Base-by-base conservation (phyloP, 2,329 filamentous ascomycete genomes). In the Lasiodiplodia gonubiensis region DNA sequence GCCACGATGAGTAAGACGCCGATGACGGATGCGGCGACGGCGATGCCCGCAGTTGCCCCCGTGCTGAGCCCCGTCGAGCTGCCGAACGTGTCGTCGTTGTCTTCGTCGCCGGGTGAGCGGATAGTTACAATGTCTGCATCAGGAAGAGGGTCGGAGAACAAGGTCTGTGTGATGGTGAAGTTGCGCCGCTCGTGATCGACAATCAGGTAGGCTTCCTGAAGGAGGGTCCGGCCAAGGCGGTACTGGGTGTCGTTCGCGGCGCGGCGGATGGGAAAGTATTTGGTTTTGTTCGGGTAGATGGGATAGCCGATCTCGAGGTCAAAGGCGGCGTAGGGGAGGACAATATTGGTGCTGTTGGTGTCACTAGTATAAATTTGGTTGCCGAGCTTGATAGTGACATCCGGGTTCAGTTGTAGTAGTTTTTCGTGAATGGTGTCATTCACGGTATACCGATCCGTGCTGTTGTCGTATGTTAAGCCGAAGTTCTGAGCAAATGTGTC, bases 401-500 rank as follows among this genome's bases (percentile, higher is more conserved):
- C 75, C 1, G 80, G 78, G 54, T 81, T 78, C 23, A 71, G 72
- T 1, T 60, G 66, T 12, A 73, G 52, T 0, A 81, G 72, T 25
- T 74, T 65, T n/a, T 70, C 30, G 67, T 81, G 80, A 3, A 76
- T 71, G 0, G 74, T 77, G 18, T 78, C 74, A 70, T 81, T 78
- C 6, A 82, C 70, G 4, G 78, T 71, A 64, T 82, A 83, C 2
- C 80, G 71, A 10, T 79, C 74, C 12, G 74, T 75, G 7, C 70
- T 70, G 2, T 71, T 64, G 68, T 81, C 76, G 72, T 79, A 82
- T 2, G 71, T 76, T 1, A 82, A 71, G 0, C 76, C 76, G 69
- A 83, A 82, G 2, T 76, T 76, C 14, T 69, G 21, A 69, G 79
- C 78, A 67, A 83, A 81, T 11, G 71, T 71, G 18, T 77, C 71